phyloP scores from a whole-genome alignment of 148 eudicot genomes.

The Limonium bicolor region DNA sequence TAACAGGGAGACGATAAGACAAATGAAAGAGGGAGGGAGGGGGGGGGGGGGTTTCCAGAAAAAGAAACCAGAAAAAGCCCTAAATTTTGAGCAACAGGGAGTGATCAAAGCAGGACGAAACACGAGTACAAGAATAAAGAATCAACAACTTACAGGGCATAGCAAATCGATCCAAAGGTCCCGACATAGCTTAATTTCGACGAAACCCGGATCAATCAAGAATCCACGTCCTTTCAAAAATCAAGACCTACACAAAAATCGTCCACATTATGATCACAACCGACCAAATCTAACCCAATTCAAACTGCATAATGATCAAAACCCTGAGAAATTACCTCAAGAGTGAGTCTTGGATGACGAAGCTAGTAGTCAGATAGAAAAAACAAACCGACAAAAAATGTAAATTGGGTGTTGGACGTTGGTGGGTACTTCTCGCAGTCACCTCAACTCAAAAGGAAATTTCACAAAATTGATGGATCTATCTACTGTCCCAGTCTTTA shows the following conservation, averaged over 20 bases:
- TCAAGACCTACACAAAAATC: background rate
- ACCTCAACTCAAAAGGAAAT: too few species aligned
- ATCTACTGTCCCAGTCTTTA: too few species aligned
- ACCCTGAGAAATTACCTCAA: slow-evolving; percentile 2
- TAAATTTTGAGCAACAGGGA: background rate
- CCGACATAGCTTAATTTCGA: slow-evolving; percentile 1
- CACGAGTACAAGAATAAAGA: background rate
- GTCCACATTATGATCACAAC: background rate
- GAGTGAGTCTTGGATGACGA: background rate
- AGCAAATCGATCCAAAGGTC: slow-evolving; percentile 3
- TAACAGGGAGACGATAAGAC: background rate
- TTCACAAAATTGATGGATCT: too few species aligned
- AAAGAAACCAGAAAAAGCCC: background rate
- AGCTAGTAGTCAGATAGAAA: too few species aligned
- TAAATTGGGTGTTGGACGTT: too few species aligned
- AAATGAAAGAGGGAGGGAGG: background rate
- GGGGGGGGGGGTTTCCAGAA: background rate
- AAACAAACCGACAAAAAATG: too few species aligned
- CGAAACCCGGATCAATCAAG: slow-evolving; percentile 2
- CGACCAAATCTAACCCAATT: background rate
- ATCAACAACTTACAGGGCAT: slow-evolving; percentile 1
- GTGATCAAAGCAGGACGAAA: background rate
- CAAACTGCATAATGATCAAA: background rate
- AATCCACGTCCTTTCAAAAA: background rate
- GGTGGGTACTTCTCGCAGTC: too few species aligned